Percentiles rank a stretch among this genome's conserved stretches.
phyloP scores from a whole-genome alignment of 1,284 basidiomycete species.

The Boletus hoseneyae region DNA sequence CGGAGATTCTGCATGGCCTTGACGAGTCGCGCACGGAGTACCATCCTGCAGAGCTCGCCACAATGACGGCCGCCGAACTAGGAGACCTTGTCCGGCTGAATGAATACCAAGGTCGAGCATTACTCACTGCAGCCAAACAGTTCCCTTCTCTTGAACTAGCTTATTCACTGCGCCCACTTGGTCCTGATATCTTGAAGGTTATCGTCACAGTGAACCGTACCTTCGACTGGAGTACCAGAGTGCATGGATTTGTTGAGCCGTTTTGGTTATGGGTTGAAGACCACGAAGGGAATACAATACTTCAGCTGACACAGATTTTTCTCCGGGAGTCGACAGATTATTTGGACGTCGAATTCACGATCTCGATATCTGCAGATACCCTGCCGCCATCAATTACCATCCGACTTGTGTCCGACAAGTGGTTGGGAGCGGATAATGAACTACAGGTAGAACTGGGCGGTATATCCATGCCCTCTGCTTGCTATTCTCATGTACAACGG shows the following conservation, averaged over 20 bases:
- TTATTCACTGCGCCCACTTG: conserved; percentile 77
- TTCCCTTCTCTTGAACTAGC: conserved; percentile 79
- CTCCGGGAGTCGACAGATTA: conserved; percentile 63
- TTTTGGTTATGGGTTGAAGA: conserved; percentile 99
- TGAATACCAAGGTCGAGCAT: conserved; percentile 77
- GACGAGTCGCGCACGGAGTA: conserved; percentile 85
- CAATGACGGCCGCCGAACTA: conserved; percentile 72
- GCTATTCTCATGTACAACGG: conserved; percentile 63
- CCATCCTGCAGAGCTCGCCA: conserved; percentile 72
- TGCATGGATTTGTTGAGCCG: conserved; percentile 79
- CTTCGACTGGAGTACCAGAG: conserved; percentile 84
- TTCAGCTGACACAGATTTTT: conserved; percentile 76
- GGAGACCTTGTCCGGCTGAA: conserved; percentile 88
- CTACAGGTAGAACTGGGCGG: conserved; percentile 61
- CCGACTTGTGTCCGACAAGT: conserved; percentile 85
- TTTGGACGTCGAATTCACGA: conserved; percentile 75
- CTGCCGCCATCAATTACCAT: conserved; percentile 64
- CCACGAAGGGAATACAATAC: conserved; percentile 71
- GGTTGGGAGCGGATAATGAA: conserved; percentile 90
- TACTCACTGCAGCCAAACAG: conserved; percentile 79
- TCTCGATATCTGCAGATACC: conserved; percentile 63
- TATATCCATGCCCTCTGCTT: conserved; percentile 74
- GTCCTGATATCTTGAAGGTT: conserved; percentile 81
- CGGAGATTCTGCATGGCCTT: conserved; percentile 80
- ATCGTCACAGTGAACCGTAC: conserved; percentile 59